Percentiles rank a stretch among this genome's conserved stretches.
These are phyloP conservation scores for Penicillium flavigenum DNA, from an alignment of 495 filamentous ascomycete genomes.

Conservation along the genomic window DNA sequence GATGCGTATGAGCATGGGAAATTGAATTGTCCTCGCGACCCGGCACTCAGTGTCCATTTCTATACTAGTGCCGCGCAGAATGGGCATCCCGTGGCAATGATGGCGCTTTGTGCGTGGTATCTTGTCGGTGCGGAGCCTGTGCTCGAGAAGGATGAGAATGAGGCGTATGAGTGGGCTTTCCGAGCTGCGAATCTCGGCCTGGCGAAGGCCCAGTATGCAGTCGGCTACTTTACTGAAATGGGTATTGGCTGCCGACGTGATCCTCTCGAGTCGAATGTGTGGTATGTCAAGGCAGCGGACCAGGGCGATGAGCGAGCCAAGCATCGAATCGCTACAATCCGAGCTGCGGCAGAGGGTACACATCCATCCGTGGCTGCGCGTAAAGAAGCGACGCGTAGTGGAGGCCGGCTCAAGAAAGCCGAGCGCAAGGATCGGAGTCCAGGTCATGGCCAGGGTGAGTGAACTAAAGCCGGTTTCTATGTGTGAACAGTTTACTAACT, in stretches of 20 bases:
- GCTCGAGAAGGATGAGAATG: slow-evolving; percentile 89
- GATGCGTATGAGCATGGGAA: slow-evolving; percentile 95
- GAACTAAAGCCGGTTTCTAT: not conserved
- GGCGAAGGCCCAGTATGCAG: slow-evolving; percentile 90
- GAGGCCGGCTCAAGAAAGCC: slow-evolving; percentile 12
- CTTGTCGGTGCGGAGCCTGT: slow-evolving; percentile 93
- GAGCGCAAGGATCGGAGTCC: slow-evolving; percentile 18
- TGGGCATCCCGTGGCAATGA: slow-evolving; percentile 89
- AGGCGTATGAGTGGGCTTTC: slow-evolving; percentile 95
- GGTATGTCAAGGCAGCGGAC: slow-evolving; percentile 96
- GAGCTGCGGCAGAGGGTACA: slow-evolving; percentile 76
- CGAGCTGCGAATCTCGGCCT: slow-evolving; percentile 84
- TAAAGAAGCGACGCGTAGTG: slow-evolving; percentile 16
- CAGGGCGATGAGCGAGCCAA: slow-evolving; percentile 87
- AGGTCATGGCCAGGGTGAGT: slow-evolving; percentile 18
- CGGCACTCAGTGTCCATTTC: slow-evolving; percentile 93
- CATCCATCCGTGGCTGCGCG: slow-evolving; percentile 39
- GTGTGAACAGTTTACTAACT: not conserved
- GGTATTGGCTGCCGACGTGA: slow-evolving; percentile 94
- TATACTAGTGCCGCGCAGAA: slow-evolving; percentile 88
- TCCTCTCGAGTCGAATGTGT: slow-evolving; percentile 91
- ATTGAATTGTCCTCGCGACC: slow-evolving; percentile 82
- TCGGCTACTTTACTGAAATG: slow-evolving; percentile 98
- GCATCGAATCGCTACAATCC: slow-evolving; percentile 80
- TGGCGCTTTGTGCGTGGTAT: slow-evolving; percentile 98